Percentiles rank a stretch among this genome's conserved stretches.
phyloP scores from a whole-genome alignment of 768 basidiomycete genomes.

The Lactarius quietus region DNA sequence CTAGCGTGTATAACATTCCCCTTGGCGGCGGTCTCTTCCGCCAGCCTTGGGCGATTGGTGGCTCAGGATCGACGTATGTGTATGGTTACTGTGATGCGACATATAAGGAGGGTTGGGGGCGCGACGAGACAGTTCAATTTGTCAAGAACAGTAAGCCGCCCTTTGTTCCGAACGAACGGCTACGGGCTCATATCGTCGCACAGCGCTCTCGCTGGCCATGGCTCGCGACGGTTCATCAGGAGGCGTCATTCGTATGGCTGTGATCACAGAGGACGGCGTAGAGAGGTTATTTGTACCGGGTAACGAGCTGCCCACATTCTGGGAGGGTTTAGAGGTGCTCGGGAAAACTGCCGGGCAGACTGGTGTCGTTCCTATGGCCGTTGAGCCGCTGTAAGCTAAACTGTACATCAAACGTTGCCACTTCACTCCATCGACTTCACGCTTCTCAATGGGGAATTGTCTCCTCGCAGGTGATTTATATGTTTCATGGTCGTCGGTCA shows the following conservation, averaged over 20 bases:
- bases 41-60: slow-evolving; percentile 98
- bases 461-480: not conserved
- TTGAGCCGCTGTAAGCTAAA: slow-evolving; percentile 35
- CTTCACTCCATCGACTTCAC: not conserved
- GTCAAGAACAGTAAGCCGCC: slow-evolving; percentile 85
- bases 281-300: slow-evolving; percentile 93
- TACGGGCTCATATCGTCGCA: slow-evolving; percentile 5
- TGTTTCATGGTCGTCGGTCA: not conserved
- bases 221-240: slow-evolving; percentile 97
- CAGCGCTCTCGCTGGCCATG: slow-evolving; percentile 95
- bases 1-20: slow-evolving; percentile 95
- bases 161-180: not conserved
- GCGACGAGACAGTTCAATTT: slow-evolving; percentile 88
- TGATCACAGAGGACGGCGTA: slow-evolving; percentile 90
- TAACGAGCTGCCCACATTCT: slow-evolving; percentile 82
- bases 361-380: slow-evolving; percentile 42
- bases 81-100: slow-evolving; percentile 99
- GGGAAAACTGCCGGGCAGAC: slow-evolving; percentile 33
- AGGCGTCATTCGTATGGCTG: slow-evolving; percentile 95
- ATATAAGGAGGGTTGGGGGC: slow-evolving; percentile 86
- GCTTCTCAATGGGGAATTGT: not conserved
- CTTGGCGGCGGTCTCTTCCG: slow-evolving; percentile 95
- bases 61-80: slow-evolving; percentile 95
- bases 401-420: slow-evolving; percentile 3
- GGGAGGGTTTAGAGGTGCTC: slow-evolving; percentile 79